phyloP scores from a whole-genome alignment of 2,329 filamentous ascomycete species.

The Diaporthe ilicicola region DNA sequence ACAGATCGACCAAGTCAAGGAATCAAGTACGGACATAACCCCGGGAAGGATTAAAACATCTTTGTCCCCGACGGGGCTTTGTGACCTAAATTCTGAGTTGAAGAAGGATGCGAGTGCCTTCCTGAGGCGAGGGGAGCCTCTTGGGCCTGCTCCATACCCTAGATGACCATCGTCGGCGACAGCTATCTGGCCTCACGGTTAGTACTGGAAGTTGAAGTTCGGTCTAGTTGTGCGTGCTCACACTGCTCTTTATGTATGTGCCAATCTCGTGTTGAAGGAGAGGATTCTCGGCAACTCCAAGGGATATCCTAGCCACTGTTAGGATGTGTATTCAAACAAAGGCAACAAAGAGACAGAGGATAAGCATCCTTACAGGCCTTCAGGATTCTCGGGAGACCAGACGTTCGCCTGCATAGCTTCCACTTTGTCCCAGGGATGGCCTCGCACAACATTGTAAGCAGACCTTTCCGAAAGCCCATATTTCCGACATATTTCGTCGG shows the following conservation, averaged over 20 bases:
- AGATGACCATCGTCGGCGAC: conserved; percentile 38
- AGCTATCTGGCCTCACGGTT: not conserved
- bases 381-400: too few relatives aligned
- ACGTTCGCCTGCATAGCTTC: too few relatives aligned
- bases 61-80: conserved; percentile 32
- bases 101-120: conserved; percentile 37
- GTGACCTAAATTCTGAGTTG: conserved; percentile 35
- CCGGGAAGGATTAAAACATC: conserved; percentile 41
- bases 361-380: too few relatives aligned
- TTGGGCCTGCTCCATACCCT: conserved; percentile 41
- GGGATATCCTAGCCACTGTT: too few relatives aligned
- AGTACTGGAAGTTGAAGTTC: not conserved
- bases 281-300: conserved; percentile 38
- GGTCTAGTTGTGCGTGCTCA: not conserved
- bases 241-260: conserved; percentile 31
- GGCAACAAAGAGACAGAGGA: too few relatives aligned
- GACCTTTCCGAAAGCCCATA: too few relatives aligned
- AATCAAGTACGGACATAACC: conserved; percentile 39
- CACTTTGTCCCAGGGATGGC: too few relatives aligned
- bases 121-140: conserved; percentile 40
- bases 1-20: conserved; percentile 39
- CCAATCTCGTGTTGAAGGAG: conserved; percentile 37
- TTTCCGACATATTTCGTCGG: too few relatives aligned
- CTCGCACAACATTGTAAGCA: too few relatives aligned
- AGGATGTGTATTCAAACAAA: too few relatives aligned